Evolutionary conservation across 495 filamentous ascomycete species (phyloP), one percentile per base, ranked within the genome.

Genomic region (Neurospora tetrasperma): DNA sequence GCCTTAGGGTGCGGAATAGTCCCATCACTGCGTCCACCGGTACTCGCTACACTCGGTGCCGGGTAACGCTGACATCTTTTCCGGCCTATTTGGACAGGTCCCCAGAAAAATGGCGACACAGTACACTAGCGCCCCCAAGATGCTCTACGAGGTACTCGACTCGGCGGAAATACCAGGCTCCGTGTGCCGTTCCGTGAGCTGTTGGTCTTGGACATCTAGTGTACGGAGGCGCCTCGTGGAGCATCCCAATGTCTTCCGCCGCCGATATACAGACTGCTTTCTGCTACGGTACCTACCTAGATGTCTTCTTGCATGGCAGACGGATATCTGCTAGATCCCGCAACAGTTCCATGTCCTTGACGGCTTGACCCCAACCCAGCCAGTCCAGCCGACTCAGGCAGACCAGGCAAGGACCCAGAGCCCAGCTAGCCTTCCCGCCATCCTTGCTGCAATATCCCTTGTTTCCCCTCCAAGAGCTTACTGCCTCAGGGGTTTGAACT

Each of bases 381-480:
- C 54, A 62, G 54, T 35, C 73, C 73, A 62, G 71, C 70, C 73
- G 38, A 69, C 46, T 44, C 42, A 44, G 69, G 72, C 42, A 69
- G 71, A 20, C 42, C 23, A 74, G 42, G 39, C 73, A 74, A 73
- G 14, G 27, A 66, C 54, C 54, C 27, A 66, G 27, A 38, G 54
- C 54, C 54, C 27, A 66, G 38, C 69, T 71, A 73, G 73, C 71
- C 74, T 69, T 77, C 74, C 74, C 72, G 74, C 72, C 42, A 77
- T 75, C 75, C 75, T 69, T 77, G 75, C 68, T 70, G 38, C 35
- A 71, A 75, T 72, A 20, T 69, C 72, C 75, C 75, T 77, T 72
- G 75, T 69, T 41, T 73, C 42, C 42, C 41, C 62, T 76, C 74
- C 73, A 70, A 69, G 44, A 69, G 59, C 70, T 73, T 75, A 71